Evolutionary conservation across 805 yeast genomes (phyloP).

Genomic region (Helenozyma rhizophorensis): DNA sequence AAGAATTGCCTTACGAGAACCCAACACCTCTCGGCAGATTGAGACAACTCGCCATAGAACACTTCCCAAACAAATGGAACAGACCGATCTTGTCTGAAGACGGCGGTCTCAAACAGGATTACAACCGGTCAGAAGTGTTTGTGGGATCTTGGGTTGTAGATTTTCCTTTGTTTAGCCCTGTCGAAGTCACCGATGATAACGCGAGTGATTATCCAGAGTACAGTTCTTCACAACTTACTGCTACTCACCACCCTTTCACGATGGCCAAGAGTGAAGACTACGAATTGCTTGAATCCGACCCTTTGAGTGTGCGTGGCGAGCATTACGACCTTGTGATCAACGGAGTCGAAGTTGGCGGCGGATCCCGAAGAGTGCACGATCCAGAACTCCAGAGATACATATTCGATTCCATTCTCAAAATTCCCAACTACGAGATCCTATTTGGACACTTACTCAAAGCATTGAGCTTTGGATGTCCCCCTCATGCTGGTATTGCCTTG

Average conservation of each 20-base stretch:
- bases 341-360: constrained; percentile 97
- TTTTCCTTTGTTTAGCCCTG: constrained; percentile 88
- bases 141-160: constrained; percentile 85
- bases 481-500: constrained; percentile 95
- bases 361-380: constrained; percentile 92
- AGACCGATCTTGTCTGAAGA: constrained; percentile 28
- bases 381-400: constrained; percentile 70
- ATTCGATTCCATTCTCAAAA: constrained; percentile 58
- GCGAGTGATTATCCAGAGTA: constrained; percentile 56
- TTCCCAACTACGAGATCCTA: constrained; percentile 52
- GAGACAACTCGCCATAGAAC: constrained; percentile 66
- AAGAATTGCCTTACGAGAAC: constrained; percentile 70
- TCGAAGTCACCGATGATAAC: constrained; percentile 30
- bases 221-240: constrained; percentile 41
- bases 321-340: constrained; percentile 92
- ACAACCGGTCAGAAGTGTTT: constrained; percentile 33
- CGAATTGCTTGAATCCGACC: constrained; percentile 46
- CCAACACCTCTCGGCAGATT: constrained; percentile 92
- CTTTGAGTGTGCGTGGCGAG: constrained; percentile 72
- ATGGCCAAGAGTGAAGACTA: constrained; percentile 78
- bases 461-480: constrained; percentile 90
- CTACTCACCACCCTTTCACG: constrained; percentile 98
- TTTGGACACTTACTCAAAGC: constrained; percentile 88
- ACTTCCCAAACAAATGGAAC: constrained; percentile 48
- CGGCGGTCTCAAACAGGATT: constrained; percentile 7